A percentile compares a stretch with the other conserved stretches of the same genome.
These are phyloP conservation scores for Linum tenue DNA, from an alignment of 345 rosid species.

Conservation along the genomic window DNA sequence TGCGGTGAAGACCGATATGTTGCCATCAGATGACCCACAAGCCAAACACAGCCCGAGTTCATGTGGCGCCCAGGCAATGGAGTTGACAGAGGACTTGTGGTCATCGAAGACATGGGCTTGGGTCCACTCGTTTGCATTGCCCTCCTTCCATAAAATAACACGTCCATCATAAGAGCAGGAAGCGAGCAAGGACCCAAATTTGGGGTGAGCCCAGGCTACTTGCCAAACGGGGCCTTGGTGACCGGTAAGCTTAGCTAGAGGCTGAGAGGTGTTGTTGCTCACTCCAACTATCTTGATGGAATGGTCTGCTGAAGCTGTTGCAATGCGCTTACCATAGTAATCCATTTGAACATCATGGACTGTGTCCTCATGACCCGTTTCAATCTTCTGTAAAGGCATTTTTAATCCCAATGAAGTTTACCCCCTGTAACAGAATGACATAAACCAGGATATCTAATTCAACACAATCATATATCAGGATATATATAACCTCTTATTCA, in stretches of 20 bases:
- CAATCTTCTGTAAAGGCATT: constrained; percentile 30
- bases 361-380: constrained; percentile 29
- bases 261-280: constrained; percentile 24
- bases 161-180: constrained; percentile 21
- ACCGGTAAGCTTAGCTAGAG: constrained; percentile 13
- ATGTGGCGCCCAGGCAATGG: constrained; percentile 20
- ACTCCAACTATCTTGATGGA: constrained; percentile 28
- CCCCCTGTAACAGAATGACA: not conserved
- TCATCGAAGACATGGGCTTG: constrained; percentile 17
- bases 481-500: too few relatives aligned
- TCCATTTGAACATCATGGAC: constrained; percentile 36
- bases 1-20: constrained; percentile 14
- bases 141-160: constrained; percentile 18
- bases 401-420: too few relatives aligned
- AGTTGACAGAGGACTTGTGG: constrained; percentile 18
- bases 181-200: constrained; percentile 19
- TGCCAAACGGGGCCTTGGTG: constrained; percentile 22
- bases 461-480: too few relatives aligned
- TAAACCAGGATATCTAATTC: not conserved
- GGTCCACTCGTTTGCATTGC: constrained; percentile 15
- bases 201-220: constrained; percentile 21
- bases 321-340: constrained; percentile 31
- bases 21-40: constrained; percentile 17
- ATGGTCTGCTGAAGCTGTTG: constrained; percentile 26
- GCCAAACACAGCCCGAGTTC: constrained; percentile 19